Evolutionary conservation across 139 green algal genomes (phyloP), one percentile per base, ranked within the genome.

Genomic region (Chlamydomonas eustigma): DNA sequence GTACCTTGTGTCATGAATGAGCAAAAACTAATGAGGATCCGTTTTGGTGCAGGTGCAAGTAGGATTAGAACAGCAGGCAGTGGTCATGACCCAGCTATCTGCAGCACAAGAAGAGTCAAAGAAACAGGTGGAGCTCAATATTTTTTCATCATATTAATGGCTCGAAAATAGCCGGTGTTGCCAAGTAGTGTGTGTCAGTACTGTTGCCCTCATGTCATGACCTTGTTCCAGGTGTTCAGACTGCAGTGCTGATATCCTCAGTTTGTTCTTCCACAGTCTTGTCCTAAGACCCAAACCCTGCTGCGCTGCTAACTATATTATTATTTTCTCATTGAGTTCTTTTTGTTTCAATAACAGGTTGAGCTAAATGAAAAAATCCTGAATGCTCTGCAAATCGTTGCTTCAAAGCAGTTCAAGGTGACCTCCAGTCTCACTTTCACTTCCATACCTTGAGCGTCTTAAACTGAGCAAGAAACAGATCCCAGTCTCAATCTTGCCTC

Each of bases 361-460:
- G 52, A 8, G 34, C n/a, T 25, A 4, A 28, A 68, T 31, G 52
- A 68, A 31, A 25, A 68, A 28, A 4, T 68, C 12, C 52, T 68
- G 52, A 28, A 4, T 6, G 52, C 52, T 4, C 52, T 68, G 52
- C 52, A 68, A 4, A 4, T 5, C 4, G 52, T 68, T 4, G 8
- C 18, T 25, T 25, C 52, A 25, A 68, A 68, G 52, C 52, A 68
- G 52, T 68, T 68, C 18, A 4, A 68, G 52, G 52, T 68, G 52
- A 18, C 12, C 12, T 58, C 44, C 44, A 58, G 12, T 18, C 12
- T 28, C 44, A 58, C 44, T 28, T 28, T 18, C 12, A 58, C 44
- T 58, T 58, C 12, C 18, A 28, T 18, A 58, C 18, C 18, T 18
- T 58, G 44, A 18, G 44, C 18, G 44, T 28, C 44, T 58, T 58